Conservation (phyloP, 805 yeast genomes). For the Scheffersomyces coipomensis region DNA sequence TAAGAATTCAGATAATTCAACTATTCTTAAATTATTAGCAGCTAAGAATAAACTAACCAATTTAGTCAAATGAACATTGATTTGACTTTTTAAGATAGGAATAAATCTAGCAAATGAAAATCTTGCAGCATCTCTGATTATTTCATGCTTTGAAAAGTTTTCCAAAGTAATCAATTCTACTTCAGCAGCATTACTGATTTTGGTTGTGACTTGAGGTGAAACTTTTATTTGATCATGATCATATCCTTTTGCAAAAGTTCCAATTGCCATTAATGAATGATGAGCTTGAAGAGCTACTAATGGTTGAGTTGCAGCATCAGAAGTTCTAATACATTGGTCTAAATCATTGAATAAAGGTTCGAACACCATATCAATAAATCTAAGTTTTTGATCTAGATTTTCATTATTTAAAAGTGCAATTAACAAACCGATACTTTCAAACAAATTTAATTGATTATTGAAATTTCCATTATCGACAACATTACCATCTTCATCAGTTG, state of each 20-base stretch:
- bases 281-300: constrained; percentile 70
- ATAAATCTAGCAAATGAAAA: constrained; percentile 86
- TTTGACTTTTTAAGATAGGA: constrained; percentile 58
- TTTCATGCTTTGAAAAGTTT: constrained; percentile 60
- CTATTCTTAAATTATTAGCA: constrained; percentile 51
- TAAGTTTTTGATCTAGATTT: constrained; percentile 28
- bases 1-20: constrained; percentile 77
- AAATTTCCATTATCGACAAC: constrained; percentile 52
- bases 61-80: constrained; percentile 56
- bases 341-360: constrained; percentile 73
- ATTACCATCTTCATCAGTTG: constrained; percentile 56
- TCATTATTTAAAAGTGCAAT: constrained; percentile 44
- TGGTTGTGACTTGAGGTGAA: constrained; percentile 37
- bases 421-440: constrained; percentile 82
- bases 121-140: constrained; percentile 80
- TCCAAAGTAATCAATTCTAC: constrained; percentile 84
- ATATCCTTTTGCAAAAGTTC: constrained; percentile 85
- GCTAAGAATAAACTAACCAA: constrained; percentile 63
- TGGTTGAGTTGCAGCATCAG: constrained; percentile 30
- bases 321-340: constrained; percentile 55
- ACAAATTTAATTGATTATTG: constrained; percentile 76
- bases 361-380: constrained; percentile 61
- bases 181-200: constrained; percentile 67
- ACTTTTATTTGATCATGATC: constrained; percentile 47
- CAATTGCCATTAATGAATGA: constrained; percentile 84